Base-by-base conservation (phyloP, 1,284 basidiomycete genomes). In the Lentinula novae-zelandiae region DNA sequence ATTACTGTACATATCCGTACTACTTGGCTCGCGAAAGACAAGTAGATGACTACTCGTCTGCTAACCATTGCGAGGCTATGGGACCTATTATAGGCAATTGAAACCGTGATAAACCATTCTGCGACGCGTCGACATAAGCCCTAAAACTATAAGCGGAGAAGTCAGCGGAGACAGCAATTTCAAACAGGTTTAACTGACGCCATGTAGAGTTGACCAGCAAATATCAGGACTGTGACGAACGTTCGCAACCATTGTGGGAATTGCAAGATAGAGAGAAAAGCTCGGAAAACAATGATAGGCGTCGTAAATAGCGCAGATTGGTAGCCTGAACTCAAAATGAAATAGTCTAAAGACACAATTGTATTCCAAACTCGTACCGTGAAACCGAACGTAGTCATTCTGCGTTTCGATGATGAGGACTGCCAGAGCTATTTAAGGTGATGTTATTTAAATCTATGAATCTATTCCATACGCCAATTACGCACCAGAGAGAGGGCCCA, bases 301-400 rank as follows among this genome's bases (percentile, higher is more conserved):
- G 84, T 85, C 1, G 85, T 85, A 49, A 91, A 74, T 6, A 93
- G 77, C 1, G 89, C 90, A 9, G 90, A 90, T 73, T 93, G 91
- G 69, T 92, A 93, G 46, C 89, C 90, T 92, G 61, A 50, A 52
- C 3, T 49, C 8, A 34, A 59, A 51, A 34, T 31, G 54, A 33
- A 48, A 51, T 58, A 12, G 58, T 52, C 53, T 56, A 63, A 38
- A 8, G 27, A n/a, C 53, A 34, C 31, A 52, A 60, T 15, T 49
- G 34, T 42, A 59, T 52, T 33, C n/a, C n/a, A 7, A 20, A 8
- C 7, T 70, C 82, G 67, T 61, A 89, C 89, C 87, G 70, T 92
- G 90, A 72, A 92, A 92, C 60, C 90, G 84, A 64, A 92, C 85
- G 67, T 86, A 90, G 73, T 92, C 90, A 66, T 91, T 92, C 65